These are phyloP conservation scores for Antarctomyces pellizariae DNA, from an alignment of 495 filamentous ascomycete genomes.

Conservation along the genomic window DNA sequence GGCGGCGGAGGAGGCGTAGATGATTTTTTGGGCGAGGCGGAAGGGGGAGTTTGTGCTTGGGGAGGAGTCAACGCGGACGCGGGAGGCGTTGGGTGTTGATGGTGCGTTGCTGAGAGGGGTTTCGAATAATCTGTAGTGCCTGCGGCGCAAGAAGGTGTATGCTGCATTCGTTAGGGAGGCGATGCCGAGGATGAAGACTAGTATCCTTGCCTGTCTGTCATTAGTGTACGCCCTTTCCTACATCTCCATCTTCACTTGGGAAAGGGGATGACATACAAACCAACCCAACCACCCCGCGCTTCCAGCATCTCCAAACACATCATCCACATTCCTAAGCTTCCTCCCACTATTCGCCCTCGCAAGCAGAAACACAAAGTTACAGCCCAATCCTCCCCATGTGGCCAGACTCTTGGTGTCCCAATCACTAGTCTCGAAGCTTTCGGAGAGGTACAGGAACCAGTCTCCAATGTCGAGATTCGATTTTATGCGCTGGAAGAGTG, in stretches of 20 bases:
- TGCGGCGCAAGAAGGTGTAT: constrained; percentile 63
- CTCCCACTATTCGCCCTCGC: constrained; percentile 50
- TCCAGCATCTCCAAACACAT: constrained; percentile 59
- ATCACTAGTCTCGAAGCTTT: constrained; percentile 68
- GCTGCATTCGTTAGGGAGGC: constrained; percentile 49
- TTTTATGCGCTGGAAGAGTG: constrained; percentile 53
- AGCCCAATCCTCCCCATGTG: constrained; percentile 40
- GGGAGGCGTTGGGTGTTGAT: constrained; percentile 64
- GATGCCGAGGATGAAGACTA: constrained; percentile 39
- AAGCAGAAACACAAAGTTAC: constrained; percentile 64
- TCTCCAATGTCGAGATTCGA: constrained; percentile 69
- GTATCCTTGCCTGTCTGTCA: constrained; percentile 36
- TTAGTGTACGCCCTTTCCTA: constrained; percentile 1
- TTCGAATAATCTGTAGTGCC: constrained; percentile 85
- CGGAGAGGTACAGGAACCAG: constrained; percentile 68
- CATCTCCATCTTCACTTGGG: constrained; percentile 1
- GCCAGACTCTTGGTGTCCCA: constrained; percentile 71
- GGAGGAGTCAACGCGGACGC: constrained; percentile 76
- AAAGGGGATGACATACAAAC: constrained; percentile 36
- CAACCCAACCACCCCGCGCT: constrained; percentile 44
- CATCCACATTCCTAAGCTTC: constrained; percentile 27
- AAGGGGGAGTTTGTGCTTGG: constrained; percentile 59
- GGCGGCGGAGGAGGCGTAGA: constrained; percentile 35
- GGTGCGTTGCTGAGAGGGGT: constrained; percentile 48
- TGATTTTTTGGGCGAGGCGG: constrained; percentile 44